phyloP scores from a whole-genome alignment of 805 yeast species.

The Sugiyamaella americana region DNA sequence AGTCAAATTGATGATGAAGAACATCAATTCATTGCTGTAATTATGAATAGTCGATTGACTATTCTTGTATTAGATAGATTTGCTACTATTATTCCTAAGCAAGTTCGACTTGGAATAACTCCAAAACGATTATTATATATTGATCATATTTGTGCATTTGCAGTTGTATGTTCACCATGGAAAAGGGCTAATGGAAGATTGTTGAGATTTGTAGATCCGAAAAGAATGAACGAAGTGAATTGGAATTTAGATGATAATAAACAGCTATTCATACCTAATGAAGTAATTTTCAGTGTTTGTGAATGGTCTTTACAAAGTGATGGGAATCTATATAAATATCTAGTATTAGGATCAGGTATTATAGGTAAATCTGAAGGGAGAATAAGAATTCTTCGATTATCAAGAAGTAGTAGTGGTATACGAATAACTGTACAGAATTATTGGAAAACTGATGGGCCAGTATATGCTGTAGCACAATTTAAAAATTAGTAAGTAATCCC shows the following conservation, averaged over 20 bases:
- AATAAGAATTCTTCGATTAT: conserved; percentile 12
- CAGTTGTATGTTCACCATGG: conserved; percentile 9
- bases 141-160: conserved; percentile 13
- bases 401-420: conserved; percentile 3
- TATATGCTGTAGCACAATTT: background rate
- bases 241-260: background rate
- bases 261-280: conserved; percentile 3
- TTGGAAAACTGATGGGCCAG: conserved; percentile 9
- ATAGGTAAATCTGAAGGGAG: conserved; percentile 4
- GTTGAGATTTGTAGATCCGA: conserved; percentile 14
- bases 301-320: conserved; percentile 13
- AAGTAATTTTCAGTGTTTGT: conserved; percentile 8
- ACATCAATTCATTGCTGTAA: conserved; percentile 5
- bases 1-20: background rate
- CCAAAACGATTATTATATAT: conserved; percentile 16
- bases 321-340: conserved; percentile 10
- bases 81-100: conserved; percentile 5
- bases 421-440: conserved; percentile 10
- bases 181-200: background rate
- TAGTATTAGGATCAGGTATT: conserved; percentile 14
- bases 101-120: conserved; percentile 7
- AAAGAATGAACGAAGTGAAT: background rate
- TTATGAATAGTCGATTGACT: conserved; percentile 11
- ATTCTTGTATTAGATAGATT: conserved; percentile 7
- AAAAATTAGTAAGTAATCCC: background rate